A percentile compares a stretch with the other conserved stretches of the same genome.
These are phyloP conservation scores for Chlamydomonas eustigma DNA, from an alignment of 139 green algal species.

Conservation along the genomic window DNA sequence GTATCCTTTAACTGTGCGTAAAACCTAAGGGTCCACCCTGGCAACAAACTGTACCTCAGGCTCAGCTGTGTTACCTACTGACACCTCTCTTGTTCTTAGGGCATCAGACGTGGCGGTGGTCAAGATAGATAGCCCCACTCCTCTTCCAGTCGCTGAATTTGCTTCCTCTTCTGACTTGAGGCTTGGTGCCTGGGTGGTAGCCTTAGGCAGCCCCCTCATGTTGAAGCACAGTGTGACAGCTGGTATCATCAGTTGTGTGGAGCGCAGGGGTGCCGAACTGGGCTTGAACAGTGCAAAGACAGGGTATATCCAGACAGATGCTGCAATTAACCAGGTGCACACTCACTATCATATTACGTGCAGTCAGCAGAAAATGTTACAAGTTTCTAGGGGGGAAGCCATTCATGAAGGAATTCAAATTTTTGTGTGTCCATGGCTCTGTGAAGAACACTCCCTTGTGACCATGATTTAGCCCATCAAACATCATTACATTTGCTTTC, in stretches of 20 bases:
- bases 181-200: constrained; percentile 74
- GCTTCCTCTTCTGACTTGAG: constrained; percentile 44
- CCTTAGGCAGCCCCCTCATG: constrained; percentile 68
- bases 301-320: constrained; percentile 70
- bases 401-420: no score
- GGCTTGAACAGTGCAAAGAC: constrained; percentile 50
- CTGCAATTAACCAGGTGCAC: constrained; percentile 44
- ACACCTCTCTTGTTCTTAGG: constrained; percentile 10
- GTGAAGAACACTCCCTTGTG: no score
- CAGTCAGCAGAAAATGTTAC: no score
- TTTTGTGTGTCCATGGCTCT: no score
- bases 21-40: no score
- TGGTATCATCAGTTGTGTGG: constrained; percentile 66
- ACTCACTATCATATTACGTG: no score
- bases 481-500: no score
- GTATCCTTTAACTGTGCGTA: no score
- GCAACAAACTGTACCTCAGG: no score
- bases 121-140: constrained; percentile 35
- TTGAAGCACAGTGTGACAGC: constrained; percentile 71
- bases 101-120: constrained; percentile 68
- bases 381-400: no score
- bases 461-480: no score
- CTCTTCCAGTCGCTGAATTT: constrained; percentile 48
- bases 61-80: neutral
- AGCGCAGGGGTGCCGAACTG: constrained; percentile 68